Conservation (phyloP, 768 basidiomycete genomes). For the Rubroboletus pulcherrimus region DNA sequence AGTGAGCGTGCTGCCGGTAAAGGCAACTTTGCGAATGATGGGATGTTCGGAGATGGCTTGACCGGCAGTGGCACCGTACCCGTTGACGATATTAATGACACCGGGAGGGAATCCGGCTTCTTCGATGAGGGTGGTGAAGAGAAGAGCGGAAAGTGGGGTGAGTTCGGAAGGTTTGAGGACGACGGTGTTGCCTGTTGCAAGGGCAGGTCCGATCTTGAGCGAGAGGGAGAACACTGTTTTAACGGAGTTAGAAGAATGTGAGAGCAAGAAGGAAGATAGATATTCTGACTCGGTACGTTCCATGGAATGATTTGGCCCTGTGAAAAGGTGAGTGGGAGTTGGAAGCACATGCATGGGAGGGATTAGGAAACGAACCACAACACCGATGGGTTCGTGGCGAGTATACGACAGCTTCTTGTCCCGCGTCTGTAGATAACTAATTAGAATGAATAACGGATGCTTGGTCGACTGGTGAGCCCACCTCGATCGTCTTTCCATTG, state of each 20-base stretch:
- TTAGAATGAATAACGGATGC: not conserved
- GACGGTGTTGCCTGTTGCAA: conserved; percentile 8
- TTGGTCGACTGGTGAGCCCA: not conserved
- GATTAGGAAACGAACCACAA: conserved; percentile 4
- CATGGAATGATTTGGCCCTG: conserved; percentile 14
- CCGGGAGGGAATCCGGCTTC: conserved; percentile 9
- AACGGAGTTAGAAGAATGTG: not conserved
- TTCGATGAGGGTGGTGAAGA: conserved; percentile 1
- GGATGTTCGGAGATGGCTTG: conserved; percentile 11
- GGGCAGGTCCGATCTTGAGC: conserved; percentile 9
- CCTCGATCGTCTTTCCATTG: conserved; percentile 7
- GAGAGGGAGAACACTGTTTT: conserved; percentile 5
- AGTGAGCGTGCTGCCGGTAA: conserved; percentile 10
- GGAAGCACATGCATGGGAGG: not conserved
- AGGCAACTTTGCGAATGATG: conserved; percentile 4
- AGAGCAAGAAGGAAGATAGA: not conserved
- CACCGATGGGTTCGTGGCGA: conserved; percentile 10
- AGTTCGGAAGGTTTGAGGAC: conserved; percentile 12
- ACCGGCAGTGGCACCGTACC: conserved; percentile 5
- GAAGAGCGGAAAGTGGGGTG: conserved; percentile 8
- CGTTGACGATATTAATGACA: conserved; percentile 6
- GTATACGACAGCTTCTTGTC: conserved; percentile 7
- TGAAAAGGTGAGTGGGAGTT: not conserved
- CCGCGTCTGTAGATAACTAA: not conserved
- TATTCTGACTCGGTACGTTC: conserved; percentile 6